A percentile compares a stretch with the other conserved stretches of the same genome.
These are phyloP conservation scores for Sporothrix brasiliensis DNA, from an alignment of 2,329 filamentous ascomycete genomes.

Conservation along the genomic window DNA sequence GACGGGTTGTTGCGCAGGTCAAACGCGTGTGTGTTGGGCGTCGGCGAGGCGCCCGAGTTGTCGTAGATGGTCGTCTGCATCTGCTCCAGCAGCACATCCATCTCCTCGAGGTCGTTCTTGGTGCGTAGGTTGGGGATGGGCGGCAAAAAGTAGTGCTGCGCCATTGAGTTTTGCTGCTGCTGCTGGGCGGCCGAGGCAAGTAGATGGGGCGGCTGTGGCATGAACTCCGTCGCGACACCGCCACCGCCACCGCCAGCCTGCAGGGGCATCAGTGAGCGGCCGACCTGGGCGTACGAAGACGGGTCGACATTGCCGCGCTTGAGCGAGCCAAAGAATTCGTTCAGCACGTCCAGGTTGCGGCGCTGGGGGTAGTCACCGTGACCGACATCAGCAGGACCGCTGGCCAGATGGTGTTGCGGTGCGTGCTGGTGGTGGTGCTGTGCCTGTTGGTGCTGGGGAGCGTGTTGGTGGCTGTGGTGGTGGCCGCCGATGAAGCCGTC, in stretches of 20 bases:
- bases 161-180: slow-evolving; percentile 58
- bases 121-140: slow-evolving; percentile 86
- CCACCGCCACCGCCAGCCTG: slow-evolving; percentile 58
- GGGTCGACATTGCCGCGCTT: slow-evolving; percentile 91
- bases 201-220: slow-evolving; percentile 57
- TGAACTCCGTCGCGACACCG: slow-evolving; percentile 60
- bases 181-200: slow-evolving; percentile 45
- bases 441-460: slow-evolving; percentile 29
- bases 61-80: slow-evolving; percentile 97
- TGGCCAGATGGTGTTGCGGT: slow-evolving; percentile 31
- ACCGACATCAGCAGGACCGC: slow-evolving; percentile 28
- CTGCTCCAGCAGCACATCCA: slow-evolving; percentile 93
- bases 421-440: slow-evolving; percentile 24
- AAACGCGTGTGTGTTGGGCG: slow-evolving; percentile 70
- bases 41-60: slow-evolving; percentile 79
- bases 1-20: slow-evolving; percentile 58
- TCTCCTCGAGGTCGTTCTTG: slow-evolving; percentile 89
- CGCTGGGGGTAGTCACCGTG: slow-evolving; percentile 70
- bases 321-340: slow-evolving; percentile 90
- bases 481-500: slow-evolving; percentile 59
- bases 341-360: slow-evolving; percentile 82
- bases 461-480: slow-evolving; percentile 45
- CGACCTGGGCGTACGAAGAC: slow-evolving; percentile 85
- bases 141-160: slow-evolving; percentile 84
- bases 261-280: slow-evolving; percentile 81